Base-by-base conservation (phyloP, 768 basidiomycete species). In the Lactifluus hygrophoroides region DNA sequence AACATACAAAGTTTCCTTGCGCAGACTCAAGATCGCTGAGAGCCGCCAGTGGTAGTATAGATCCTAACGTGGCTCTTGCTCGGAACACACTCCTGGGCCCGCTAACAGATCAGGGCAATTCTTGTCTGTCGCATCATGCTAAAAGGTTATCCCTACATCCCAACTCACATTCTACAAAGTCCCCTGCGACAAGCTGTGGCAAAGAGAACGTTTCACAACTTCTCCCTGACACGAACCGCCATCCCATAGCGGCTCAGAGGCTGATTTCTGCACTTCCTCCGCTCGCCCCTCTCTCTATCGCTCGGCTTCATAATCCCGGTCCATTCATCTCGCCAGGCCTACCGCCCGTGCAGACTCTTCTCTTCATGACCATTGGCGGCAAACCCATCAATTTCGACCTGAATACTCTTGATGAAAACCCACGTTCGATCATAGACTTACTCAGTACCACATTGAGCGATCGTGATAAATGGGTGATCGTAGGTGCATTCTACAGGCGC, bases 381-480 rank as follows among this genome's bases (percentile, higher is more conserved):
- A 45, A 64, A 54, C 23, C 54, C 52, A 54, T 56, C 40, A 50
- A 66, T 9, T 77, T 72, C 62, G 74, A 80, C 61, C 74, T 83
- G 16, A 66, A 72, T 3, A 60, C 68, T 17, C 71, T 81, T 17
- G 72, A 75, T 56, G 69, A 71, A n/a, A 71, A 81, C 65, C 77
- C 79, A 7, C 60, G 64, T 28, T 67, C 71, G 8, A 74, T 80
- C 51, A 79, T 82, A 35, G 67, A 72, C 40, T 66, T 82, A 10
- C 70, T 85, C 5, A 76, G 73, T 56, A 58, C 68, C 5, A 74
- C 78, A 2, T 68, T 69, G 5, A 75, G 75, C 45, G 80, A 80
- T 60, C 73, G 76, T 49, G 79, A 74, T 28, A 78, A 73, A 58
- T 84, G 82, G 80, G 77, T 84, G 74, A 70, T 77, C 13, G 78